Evolutionary conservation across 2,329 filamentous ascomycete species (phyloP).

Genomic region (Pseudogymnoascus sp.): DNA sequence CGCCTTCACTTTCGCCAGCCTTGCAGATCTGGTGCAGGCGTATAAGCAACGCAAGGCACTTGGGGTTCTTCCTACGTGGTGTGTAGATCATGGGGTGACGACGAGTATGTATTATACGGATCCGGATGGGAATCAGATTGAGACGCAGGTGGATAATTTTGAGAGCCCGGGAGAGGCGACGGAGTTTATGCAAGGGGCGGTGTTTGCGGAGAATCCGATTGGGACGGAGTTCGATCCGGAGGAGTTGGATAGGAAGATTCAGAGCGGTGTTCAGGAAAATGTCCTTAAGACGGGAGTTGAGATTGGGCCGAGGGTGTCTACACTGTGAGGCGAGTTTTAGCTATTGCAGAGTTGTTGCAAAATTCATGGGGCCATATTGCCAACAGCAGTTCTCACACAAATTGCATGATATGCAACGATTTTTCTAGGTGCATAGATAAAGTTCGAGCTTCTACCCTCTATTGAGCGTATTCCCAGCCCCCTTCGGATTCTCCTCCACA

Average conservation of each 20-base stretch:
- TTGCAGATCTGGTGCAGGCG: constrained; percentile 29
- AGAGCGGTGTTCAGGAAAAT: constrained; percentile 20
- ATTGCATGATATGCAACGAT: neutral
- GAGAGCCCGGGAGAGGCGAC: constrained; percentile 30
- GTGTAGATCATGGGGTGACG: constrained; percentile 40
- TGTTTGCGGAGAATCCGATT: constrained; percentile 35
- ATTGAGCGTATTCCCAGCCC: constrained; percentile 75
- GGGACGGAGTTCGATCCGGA: constrained; percentile 39
- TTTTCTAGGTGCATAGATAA: neutral
- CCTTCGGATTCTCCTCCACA: constrained; percentile 78
- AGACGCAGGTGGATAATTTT: constrained; percentile 40
- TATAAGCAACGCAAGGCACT: constrained; percentile 31
- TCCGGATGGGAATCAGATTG: constrained; percentile 40
- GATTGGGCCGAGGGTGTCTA: neutral
- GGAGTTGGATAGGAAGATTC: constrained; percentile 28
- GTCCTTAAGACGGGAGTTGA: constrained; percentile 1
- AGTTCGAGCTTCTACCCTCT: constrained; percentile 44
- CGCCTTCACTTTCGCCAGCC: constrained; percentile 32
- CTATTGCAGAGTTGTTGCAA: neutral
- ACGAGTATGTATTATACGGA: constrained; percentile 41
- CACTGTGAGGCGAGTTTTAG: neutral
- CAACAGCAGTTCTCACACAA: neutral
- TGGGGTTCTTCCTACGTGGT: constrained; percentile 35
- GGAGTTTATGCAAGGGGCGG: constrained; percentile 31
- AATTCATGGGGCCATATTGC: neutral